Evolutionary conservation across 2,329 filamentous ascomycete genomes (phyloP), one percentile per base, ranked within the genome.

Genomic region (Sarocladiaceae sp.): DNA sequence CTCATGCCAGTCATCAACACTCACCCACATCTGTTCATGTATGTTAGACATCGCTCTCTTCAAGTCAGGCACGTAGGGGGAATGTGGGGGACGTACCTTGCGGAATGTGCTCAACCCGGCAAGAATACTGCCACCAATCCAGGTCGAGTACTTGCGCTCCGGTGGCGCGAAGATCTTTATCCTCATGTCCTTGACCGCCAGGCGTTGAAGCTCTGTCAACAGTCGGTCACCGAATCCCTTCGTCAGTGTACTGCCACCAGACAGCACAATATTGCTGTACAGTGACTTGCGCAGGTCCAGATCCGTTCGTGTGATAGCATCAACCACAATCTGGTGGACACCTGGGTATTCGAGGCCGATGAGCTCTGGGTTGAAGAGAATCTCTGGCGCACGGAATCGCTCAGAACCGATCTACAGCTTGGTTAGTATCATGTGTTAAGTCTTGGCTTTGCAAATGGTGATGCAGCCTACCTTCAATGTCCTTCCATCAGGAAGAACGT

Each of bases 141-240:
- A 99, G 28, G 94, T 99, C 56, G 91, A 97, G 76, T 97, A 99
- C 72, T 97, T 96, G 59, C 94, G 82, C 77, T 99, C 94, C 5
- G 94, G 93, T 52, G 94, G 94, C 51, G 94, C 94, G 74, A 96
- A 96, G 66, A 99, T 99, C 79, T 97, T 96, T 76, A 99, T 97
- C 64, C 92, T 85, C 93, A 97, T 99, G 69, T 99, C 94, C 78
- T 97, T 97, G 61, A 97, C 91, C 11, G 94, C 94, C 62, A 97
- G 76, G 67, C 87, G 81, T 73, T 97, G 94, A 59, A 97, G 87
- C 73, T 99, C 94, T 60, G 89, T 85, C 66, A 99, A 77, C 61
- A 99, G 75, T 50, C 94, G 83, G 71, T 97, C 94, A 53, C 93
- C 93, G 66, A 99, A 99, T 40, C 94, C 94, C 74, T 94, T 97